Base-by-base conservation (phyloP, 139 green algal species). In the Zygnema circumcarinatum region DNA sequence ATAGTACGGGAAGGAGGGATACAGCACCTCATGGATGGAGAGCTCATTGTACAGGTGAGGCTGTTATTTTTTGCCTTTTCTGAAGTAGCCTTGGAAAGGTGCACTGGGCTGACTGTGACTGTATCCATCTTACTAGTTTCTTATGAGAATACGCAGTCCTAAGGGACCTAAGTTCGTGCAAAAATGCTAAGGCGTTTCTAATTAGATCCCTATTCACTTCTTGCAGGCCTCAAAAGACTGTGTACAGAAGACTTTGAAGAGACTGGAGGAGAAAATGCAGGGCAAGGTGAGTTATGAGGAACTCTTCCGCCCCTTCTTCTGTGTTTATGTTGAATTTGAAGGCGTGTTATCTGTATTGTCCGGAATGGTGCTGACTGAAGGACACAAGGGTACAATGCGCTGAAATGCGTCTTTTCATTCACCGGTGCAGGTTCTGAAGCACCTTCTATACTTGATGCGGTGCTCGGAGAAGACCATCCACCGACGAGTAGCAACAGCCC, bases 191-290 rank as follows among this genome's bases (percentile, higher is more conserved):
- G n/a, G n/a, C n/a, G n/a, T n/a, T n/a, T n/a, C n/a, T n/a, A n/a
- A n/a, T n/a, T n/a, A n/a, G n/a, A n/a, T n/a, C n/a, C n/a, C n/a
- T n/a, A n/a, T n/a, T n/a, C n/a, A n/a, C 16, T 52, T 41, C 16
- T 78, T 33, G 85, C 94, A 96, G 91, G 83, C 93, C n/a, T 94
- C 86, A 35, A 93, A 97, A 90, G 96, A 98, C 85, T 99, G 97
- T 89, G 94, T 99, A 0, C 92, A 97, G 83, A 99, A 98, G 93
- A 99, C 96, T 16, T 93, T 98, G 32, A 98, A 97, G 74, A 92
- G 96, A 42, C 93, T 99, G 85, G 94, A 97, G 92, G 93, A 97
- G 62, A 98, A 98, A 89, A 87, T 96, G 22, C 62, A 87, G 41
- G 91, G 83, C 41, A 87, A 80, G 81, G 81, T 87, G 7, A 3